Conservation (phyloP, 2,329 filamentous ascomycete genomes). For the Cytospora schulzeri region DNA sequence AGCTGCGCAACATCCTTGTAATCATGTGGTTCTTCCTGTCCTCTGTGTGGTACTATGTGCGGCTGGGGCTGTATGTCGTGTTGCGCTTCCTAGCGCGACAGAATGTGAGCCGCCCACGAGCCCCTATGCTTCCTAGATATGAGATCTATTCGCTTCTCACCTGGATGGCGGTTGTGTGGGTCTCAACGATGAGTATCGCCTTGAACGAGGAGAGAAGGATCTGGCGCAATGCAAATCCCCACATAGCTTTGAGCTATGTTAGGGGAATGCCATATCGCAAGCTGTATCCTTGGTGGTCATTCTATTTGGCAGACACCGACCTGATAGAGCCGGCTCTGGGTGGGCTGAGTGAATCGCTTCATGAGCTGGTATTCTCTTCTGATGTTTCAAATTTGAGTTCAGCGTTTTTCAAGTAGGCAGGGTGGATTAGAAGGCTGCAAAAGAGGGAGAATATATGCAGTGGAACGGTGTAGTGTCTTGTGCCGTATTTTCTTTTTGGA, state of each 20-base stretch:
- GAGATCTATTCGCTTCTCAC: constrained; percentile 5
- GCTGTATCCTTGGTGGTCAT: constrained; percentile 32
- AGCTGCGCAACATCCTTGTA: neutral
- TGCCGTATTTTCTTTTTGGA: neutral
- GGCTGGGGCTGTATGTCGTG: neutral
- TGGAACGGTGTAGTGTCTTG: neutral
- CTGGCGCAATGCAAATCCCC: constrained; percentile 32
- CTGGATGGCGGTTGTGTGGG: constrained; percentile 14
- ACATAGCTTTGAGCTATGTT: constrained; percentile 29
- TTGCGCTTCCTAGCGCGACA: neutral
- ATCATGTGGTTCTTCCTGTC: neutral
- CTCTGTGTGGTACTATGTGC: neutral
- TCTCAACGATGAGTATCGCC: constrained; percentile 27
- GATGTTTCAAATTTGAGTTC: neutral
- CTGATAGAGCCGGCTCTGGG: constrained; percentile 27
- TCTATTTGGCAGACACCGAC: constrained; percentile 29
- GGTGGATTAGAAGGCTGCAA: neutral
- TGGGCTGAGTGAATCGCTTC: constrained; percentile 14
- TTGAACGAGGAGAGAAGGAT: constrained; percentile 31
- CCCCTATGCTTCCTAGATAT: neutral
- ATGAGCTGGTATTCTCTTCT: constrained; percentile 5
- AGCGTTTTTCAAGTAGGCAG: neutral
- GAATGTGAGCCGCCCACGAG: neutral
- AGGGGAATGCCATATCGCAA: constrained; percentile 21
- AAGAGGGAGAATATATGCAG: neutral